Evolutionary conservation across 108 stramenopile genomes (phyloP).

Genomic region (Pseudonitzschia delicatissima): DNA sequence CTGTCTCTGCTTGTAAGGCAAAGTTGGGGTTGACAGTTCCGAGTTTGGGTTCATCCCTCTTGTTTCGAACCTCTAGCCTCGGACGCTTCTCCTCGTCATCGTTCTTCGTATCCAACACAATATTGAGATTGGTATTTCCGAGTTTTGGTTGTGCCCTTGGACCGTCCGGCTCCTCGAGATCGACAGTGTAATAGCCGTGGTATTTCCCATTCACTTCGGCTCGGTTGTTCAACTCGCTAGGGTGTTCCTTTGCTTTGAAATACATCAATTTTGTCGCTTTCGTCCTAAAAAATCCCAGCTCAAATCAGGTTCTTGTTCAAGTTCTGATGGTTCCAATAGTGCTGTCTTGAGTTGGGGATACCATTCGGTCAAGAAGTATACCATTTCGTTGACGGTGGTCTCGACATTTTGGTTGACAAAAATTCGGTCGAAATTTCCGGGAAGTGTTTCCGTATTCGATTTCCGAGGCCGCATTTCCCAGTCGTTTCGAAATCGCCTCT

Average conservation of each 20-base stretch:
- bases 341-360: slow-evolving; percentile 60
- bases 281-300: neutral
- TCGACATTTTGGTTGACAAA: slow-evolving; percentile 71
- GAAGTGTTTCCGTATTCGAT: slow-evolving; percentile 75
- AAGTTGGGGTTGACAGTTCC: no score
- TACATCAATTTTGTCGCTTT: slow-evolving; percentile 2
- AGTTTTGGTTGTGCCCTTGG: neutral
- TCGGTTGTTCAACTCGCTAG: no score
- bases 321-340: neutral
- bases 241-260: neutral
- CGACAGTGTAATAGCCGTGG: neutral
- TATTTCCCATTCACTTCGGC: no score
- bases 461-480: slow-evolving; percentile 86
- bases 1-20: no score
- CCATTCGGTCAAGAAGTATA: slow-evolving; percentile 53
- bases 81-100: no score
- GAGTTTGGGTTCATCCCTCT: no score
- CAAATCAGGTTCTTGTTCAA: neutral
- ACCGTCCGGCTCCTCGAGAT: neutral
- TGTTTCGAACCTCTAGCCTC: no score
- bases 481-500: slow-evolving; percentile 66
- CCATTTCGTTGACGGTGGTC: slow-evolving; percentile 52
- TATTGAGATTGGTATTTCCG: neutral
- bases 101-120: neutral
- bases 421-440: slow-evolving; percentile 52